Evolutionary conservation across 331 rosid species (phyloP).

Genomic region (Dryas integrifolia): DNA sequence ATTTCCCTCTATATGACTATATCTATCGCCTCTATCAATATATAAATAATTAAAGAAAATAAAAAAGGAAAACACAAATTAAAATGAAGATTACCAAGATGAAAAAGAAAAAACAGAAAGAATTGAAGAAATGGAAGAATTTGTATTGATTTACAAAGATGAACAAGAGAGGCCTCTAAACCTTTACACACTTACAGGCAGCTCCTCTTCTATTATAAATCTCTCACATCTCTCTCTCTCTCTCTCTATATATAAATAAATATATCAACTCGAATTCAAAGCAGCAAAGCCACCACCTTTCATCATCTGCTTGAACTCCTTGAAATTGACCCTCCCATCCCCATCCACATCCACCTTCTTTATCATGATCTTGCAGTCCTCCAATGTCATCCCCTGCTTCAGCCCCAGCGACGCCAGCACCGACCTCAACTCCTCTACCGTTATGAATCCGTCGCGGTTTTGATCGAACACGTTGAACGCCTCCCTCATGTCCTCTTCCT

Average conservation of each 20-base stretch:
- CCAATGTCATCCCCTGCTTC: conserved; percentile 46
- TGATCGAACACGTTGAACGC: conserved; percentile 76
- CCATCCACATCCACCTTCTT: conserved; percentile 67
- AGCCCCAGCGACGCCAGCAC: conserved; percentile 61
- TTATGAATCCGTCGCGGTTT: conserved; percentile 62
- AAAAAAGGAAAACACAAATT: not conserved
- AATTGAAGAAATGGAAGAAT: not conserved
- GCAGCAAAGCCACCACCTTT: conserved; percentile 57
- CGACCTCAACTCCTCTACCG: conserved; percentile 61
- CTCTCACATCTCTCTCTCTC: not conserved
- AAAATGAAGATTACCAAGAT: not conserved
- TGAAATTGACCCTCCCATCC: conserved; percentile 63
- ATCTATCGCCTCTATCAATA: no score
- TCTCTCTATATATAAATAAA: no score
- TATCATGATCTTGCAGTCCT: conserved; percentile 63
- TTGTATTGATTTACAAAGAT: not conserved
- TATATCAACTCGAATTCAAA: conserved; percentile 27
- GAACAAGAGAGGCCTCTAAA: no score
- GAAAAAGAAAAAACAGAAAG: not conserved
- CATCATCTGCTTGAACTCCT: conserved; percentile 73
- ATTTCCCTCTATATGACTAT: no score
- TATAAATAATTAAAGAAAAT: no score
- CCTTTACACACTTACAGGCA: no score
- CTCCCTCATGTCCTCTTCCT: conserved; percentile 65
- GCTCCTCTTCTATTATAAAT: no score